phyloP scores from a whole-genome alignment of 768 basidiomycete species.

The Termitomyces sp. region DNA sequence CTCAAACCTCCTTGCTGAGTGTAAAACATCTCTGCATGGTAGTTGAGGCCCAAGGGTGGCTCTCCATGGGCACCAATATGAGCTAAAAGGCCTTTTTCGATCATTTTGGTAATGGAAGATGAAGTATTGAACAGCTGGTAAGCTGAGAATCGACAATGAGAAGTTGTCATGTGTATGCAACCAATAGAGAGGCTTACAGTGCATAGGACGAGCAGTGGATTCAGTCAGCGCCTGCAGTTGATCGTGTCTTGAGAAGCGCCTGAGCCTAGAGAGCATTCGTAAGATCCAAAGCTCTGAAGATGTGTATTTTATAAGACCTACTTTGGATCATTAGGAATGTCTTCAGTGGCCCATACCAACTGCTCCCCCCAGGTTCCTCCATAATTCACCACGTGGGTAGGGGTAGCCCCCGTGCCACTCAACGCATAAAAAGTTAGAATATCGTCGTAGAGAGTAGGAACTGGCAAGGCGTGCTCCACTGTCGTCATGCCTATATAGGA shows the following conservation, averaged over 20 bases:
- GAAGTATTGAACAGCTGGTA: slow-evolving; percentile 67
- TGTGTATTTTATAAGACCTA: slow-evolving; percentile 22
- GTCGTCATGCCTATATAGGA: slow-evolving; percentile 63
- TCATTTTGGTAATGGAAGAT: slow-evolving; percentile 62
- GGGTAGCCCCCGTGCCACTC: slow-evolving; percentile 69
- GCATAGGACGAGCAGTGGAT: slow-evolving; percentile 50
- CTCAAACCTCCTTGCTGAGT: slow-evolving; percentile 56
- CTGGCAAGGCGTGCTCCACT: slow-evolving; percentile 64
- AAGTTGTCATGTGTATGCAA: not conserved
- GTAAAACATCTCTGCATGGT: slow-evolving; percentile 71
- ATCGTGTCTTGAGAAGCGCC: slow-evolving; percentile 60
- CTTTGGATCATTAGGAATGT: slow-evolving; percentile 68
- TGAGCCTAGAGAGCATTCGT: slow-evolving; percentile 34
- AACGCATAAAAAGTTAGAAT: slow-evolving; percentile 52
- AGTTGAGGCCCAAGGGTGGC: slow-evolving; percentile 67
- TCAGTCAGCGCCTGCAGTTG: slow-evolving; percentile 55
- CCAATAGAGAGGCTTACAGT: slow-evolving; percentile 36
- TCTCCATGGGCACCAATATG: slow-evolving; percentile 76
- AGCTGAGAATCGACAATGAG: slow-evolving; percentile 29
- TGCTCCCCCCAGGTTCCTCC: slow-evolving; percentile 70
- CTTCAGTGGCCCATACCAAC: slow-evolving; percentile 57
- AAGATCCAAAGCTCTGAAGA: slow-evolving; percentile 3
- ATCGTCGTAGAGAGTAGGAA: slow-evolving; percentile 62
- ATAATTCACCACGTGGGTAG: slow-evolving; percentile 74
- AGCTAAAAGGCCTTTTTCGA: slow-evolving; percentile 50